Evolutionary conservation across 495 filamentous ascomycete genomes (phyloP).

Genomic region (Elasticomyces elasticus): DNA sequence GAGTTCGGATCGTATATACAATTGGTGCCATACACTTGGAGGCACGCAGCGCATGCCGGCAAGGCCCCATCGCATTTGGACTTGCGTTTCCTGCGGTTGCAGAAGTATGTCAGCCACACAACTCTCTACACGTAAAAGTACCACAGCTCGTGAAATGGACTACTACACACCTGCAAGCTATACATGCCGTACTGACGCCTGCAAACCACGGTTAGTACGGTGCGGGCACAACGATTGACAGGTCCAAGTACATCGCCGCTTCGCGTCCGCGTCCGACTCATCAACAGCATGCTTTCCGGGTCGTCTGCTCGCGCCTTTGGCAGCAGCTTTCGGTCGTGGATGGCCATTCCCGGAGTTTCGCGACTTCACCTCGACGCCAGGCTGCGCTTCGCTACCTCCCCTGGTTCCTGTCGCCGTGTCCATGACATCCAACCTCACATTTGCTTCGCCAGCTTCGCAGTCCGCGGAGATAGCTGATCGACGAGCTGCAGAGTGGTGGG

Average conservation of each 20-base stretch:
- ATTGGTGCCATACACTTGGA: conserved; percentile 87
- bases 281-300: background rate
- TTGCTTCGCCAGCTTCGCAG: background rate
- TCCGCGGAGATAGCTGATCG: background rate
- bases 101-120: background rate
- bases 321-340: background rate
- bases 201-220: background rate
- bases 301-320: conserved; percentile 2
- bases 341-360: background rate
- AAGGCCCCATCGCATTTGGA: conserved; percentile 78
- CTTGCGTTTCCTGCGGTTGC: conserved; percentile 15
- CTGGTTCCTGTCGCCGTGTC: background rate
- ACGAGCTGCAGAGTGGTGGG: background rate
- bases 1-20: conserved; percentile 93
- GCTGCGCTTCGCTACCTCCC: background rate
- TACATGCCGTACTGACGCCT: conserved; percentile 18
- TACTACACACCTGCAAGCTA: conserved; percentile 17
- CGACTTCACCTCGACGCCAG: background rate
- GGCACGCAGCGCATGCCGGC: conserved; percentile 87
- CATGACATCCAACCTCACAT: background rate
- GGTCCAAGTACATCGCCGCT: conserved; percentile 1
- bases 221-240: background rate
- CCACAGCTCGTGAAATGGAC: background rate
- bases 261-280: background rate
- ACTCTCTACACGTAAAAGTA: background rate